Base-by-base conservation (phyloP, 257 asterid genomes). In the Gentiana macrophylla region DNA sequence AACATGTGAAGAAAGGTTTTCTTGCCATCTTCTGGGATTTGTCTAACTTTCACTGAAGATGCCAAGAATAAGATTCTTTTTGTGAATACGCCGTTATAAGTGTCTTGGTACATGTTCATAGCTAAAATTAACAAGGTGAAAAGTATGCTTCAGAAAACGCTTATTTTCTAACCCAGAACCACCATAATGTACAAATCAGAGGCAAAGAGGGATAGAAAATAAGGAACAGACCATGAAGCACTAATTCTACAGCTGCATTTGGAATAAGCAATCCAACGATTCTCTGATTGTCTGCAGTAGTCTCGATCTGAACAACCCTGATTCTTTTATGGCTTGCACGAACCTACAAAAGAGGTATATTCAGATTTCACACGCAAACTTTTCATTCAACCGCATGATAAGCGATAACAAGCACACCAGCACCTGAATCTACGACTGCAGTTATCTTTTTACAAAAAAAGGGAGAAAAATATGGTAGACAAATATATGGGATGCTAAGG, bases 241-340 rank as follows among this genome's bases (percentile, higher is more conserved):
- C 98, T 48, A 94, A 70, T 71, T 74, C 89, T 57, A 92, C 97
- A 12, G 97, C 97, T 54, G 95, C 84, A 83, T 81, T 88, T 51
- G 98, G 97, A 59, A 92, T 92, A 58, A 84, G 95, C 61, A 92
- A 63, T 50, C 95, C 97, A 36, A 92, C 94, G 65, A 83, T 75
- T 70, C 94, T 81, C 68, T 80, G 88, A 62, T 62, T 81, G 64
- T 88, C 91, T 45, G 89, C 56, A 32, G 98, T 91, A 60, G 98
- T 87, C 79, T 81, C 95, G 60, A 91, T 67, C 45, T 86, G 83
- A 65, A 91, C 95, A 72, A 91, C 89, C 67, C 96, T 84, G 62
- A 85, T 72, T 53, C 97, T 72, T 65, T 71, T 74, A 72, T 91
- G 95, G 84, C 90, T 84, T 63, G 45, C 88, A 52, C 94, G 93